A percentile compares a stretch with the other conserved stretches of the same genome.
phyloP scores from a whole-genome alignment of 441 rosid species.

The Croton laevigatus region DNA sequence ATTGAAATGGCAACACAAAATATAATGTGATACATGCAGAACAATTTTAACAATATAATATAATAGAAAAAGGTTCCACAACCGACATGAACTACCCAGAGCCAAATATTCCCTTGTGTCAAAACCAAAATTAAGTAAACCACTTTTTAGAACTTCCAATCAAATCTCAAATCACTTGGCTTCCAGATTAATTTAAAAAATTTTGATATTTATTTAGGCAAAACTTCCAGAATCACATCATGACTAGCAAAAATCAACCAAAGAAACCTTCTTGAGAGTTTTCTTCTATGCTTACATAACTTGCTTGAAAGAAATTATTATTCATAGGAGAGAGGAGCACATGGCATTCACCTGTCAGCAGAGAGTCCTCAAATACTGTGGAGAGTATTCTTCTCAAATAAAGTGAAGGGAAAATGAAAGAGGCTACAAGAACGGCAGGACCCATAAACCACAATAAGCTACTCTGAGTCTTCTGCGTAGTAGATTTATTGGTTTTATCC shows the following conservation, averaged over 20 bases:
- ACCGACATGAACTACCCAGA: neutral
- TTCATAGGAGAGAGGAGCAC: conserved; percentile 9
- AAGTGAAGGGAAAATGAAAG: conserved; percentile 85
- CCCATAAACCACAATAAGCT: conserved; percentile 76
- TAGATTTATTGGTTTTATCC: conserved; percentile 27
- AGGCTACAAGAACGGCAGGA: conserved; percentile 87
- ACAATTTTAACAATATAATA: conserved; percentile 4
- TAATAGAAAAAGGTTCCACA: conserved; percentile 2
- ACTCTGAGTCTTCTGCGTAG: conserved; percentile 40
- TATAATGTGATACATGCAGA: neutral
- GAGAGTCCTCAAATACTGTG: conserved; percentile 81
- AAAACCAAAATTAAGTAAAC: neutral
- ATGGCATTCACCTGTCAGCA: conserved; percentile 65
- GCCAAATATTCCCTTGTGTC: neutral
- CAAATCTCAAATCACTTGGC: neutral
- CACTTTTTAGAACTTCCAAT: conserved; percentile 6
- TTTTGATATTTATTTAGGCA: neutral
- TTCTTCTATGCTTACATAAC: neutral
- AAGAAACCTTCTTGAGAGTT: neutral
- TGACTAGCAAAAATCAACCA: neutral
- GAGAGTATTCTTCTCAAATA: conserved; percentile 74
- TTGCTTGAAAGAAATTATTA: conserved; percentile 9
- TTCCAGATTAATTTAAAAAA: neutral
- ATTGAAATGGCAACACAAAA: neutral
- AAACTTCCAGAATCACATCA: neutral